phyloP scores from a whole-genome alignment of 2,329 filamentous ascomycete genomes.

The Acephala macrosclerotiorum region DNA sequence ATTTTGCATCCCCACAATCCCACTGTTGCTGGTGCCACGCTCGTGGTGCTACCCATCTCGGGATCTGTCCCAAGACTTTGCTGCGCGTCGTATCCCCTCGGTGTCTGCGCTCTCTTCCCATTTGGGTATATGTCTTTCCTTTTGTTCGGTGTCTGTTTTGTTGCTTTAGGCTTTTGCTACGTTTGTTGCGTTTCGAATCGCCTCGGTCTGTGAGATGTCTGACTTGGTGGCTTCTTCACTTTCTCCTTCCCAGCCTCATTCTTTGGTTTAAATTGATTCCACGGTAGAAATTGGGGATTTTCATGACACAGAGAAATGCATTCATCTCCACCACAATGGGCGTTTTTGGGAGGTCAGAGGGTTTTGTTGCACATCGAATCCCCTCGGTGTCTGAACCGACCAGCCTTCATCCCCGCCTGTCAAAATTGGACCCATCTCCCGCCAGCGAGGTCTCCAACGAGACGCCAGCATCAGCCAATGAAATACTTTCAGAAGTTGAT shows the following conservation, averaged over 20 bases:
- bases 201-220: background rate
- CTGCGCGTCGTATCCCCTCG: background rate
- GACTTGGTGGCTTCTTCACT: background rate
- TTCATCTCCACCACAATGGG: background rate
- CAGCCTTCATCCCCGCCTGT: too few relatives aligned
- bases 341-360: background rate
- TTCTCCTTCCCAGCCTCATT: background rate
- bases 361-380: slow-evolving; percentile 7
- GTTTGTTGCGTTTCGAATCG: background rate
- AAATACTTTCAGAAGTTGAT: too few relatives aligned
- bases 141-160: background rate
- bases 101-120: background rate
- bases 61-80: too few relatives aligned
- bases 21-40: too few relatives aligned
- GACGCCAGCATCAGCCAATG: too few relatives aligned
- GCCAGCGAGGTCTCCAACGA: too few relatives aligned
- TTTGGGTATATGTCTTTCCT: background rate
- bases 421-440: too few relatives aligned
- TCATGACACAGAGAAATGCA: background rate
- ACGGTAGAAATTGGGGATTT: too few relatives aligned
- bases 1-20: too few relatives aligned
- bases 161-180: background rate
- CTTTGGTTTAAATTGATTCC: too few relatives aligned
- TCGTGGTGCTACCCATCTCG: too few relatives aligned
- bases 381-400: background rate